These are phyloP conservation scores for Ceratocystis eucalypticola DNA, from an alignment of 2,329 filamentous ascomycete species.

Conservation along the genomic window DNA sequence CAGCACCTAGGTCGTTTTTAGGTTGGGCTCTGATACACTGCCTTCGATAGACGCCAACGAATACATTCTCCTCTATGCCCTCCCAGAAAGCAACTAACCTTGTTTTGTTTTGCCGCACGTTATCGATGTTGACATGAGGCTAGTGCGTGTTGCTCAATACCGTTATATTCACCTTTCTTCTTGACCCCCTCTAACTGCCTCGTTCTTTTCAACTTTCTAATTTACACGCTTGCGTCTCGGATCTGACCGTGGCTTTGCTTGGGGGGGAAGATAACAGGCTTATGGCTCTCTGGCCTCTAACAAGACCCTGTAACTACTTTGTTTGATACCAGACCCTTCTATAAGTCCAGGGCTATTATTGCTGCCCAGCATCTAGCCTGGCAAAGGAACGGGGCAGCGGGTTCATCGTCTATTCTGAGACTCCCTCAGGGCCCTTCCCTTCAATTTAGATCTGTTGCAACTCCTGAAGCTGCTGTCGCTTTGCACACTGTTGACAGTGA, in stretches of 20 bases:
- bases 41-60: not conserved
- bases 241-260: not conserved
- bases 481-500: not conserved
- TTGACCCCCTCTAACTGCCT: not conserved
- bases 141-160: not conserved
- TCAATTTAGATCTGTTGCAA: not conserved
- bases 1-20: no score
- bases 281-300: not conserved
- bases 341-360: not conserved
- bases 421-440: not conserved
- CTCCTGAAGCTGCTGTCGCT: not conserved
- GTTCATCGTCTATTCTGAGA: not conserved
- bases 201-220: not conserved
- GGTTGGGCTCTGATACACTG: not conserved
- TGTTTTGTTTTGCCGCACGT: slow-evolving; percentile 6
- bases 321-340: not conserved
- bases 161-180: not conserved
- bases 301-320: not conserved
- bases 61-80: not conserved
- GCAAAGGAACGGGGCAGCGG: not conserved
- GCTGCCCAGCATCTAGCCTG: not conserved
- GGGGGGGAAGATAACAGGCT: not conserved
- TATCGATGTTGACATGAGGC: not conserved
- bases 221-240: not conserved
- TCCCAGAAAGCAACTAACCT: not conserved